These are phyloP conservation scores for Stagonosporopsis chrysanthemi DNA, from an alignment of 2,329 filamentous ascomycete species.

Conservation along the genomic window DNA sequence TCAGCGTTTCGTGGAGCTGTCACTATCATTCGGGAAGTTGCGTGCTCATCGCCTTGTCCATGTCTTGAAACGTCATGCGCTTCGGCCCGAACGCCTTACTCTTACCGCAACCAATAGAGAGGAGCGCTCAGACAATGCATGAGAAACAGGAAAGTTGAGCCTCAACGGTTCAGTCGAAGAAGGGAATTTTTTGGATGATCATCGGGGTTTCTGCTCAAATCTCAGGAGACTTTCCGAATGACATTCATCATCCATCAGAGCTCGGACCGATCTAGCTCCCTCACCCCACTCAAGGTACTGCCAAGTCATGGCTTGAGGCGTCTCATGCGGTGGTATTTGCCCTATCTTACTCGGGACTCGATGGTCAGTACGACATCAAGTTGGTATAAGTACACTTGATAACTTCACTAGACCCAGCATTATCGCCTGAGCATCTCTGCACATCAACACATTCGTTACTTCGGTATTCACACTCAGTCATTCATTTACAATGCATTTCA, in stretches of 20 bases:
- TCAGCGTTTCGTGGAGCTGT: not conserved
- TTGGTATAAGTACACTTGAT: conserved; percentile 15
- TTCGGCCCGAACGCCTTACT: conserved; percentile 9
- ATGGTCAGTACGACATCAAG: not conserved
- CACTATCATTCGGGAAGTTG: not conserved
- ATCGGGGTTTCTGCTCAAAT: not conserved
- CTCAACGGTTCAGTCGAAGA: not conserved
- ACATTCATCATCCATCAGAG: not conserved
- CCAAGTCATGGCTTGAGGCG: conserved; percentile 3
- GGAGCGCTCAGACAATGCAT: not conserved
- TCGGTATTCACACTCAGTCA: conserved; percentile 1
- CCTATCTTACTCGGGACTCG: not conserved
- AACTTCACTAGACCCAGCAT: not conserved
- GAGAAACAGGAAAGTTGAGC: conserved; percentile 1
- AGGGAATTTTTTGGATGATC: not conserved
- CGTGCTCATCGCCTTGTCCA: not conserved
- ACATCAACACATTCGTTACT: conserved; percentile 6
- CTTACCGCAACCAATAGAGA: conserved; percentile 1
- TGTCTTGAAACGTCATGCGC: conserved; percentile 11
- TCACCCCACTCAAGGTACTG: conserved; percentile 18
- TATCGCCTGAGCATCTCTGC: not conserved
- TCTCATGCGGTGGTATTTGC: not conserved
- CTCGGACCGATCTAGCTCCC: conserved; percentile 13
- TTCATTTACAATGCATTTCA: conserved; percentile 32
- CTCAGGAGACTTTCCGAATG: not conserved